Evolutionary conservation across 2,329 filamentous ascomycete species (phyloP).

Genomic region (Emergomyces orientalis): DNA sequence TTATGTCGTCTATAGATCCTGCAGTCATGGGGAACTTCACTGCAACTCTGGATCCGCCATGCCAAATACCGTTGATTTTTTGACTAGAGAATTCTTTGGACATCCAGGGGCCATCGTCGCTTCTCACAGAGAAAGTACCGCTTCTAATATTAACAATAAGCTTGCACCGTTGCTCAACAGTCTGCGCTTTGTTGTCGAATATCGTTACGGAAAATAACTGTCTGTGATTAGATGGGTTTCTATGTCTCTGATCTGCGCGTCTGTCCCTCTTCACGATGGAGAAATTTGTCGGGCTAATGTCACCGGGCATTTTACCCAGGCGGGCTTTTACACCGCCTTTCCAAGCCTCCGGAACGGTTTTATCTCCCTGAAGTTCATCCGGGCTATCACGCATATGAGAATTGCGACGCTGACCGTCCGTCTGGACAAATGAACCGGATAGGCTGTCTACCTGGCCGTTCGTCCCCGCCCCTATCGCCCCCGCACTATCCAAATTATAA

Average conservation of each 20-base stretch:
- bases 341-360: constrained; percentile 21
- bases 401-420: constrained; percentile 6
- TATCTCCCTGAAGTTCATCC: constrained; percentile 33
- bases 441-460: not conserved
- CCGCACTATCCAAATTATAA: not conserved
- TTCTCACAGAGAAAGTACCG: not conserved
- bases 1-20: constrained; percentile 13
- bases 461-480: not conserved
- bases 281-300: constrained; percentile 27
- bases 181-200: not conserved
- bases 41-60: not conserved
- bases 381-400: constrained; percentile 26
- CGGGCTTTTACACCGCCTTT: constrained; percentile 4
- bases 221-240: not conserved
- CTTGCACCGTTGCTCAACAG: not conserved
- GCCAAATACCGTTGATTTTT: not conserved
- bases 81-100: not conserved
- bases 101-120: not conserved
- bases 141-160: not conserved
- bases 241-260: not conserved
- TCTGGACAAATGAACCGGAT: not conserved
- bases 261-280: not conserved
- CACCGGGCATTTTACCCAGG: constrained; percentile 23
- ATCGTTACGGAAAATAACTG: not conserved
- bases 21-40: not conserved